Base-by-base conservation (phyloP, 176 grass and related monocot species). In the Bromus sterilis region DNA sequence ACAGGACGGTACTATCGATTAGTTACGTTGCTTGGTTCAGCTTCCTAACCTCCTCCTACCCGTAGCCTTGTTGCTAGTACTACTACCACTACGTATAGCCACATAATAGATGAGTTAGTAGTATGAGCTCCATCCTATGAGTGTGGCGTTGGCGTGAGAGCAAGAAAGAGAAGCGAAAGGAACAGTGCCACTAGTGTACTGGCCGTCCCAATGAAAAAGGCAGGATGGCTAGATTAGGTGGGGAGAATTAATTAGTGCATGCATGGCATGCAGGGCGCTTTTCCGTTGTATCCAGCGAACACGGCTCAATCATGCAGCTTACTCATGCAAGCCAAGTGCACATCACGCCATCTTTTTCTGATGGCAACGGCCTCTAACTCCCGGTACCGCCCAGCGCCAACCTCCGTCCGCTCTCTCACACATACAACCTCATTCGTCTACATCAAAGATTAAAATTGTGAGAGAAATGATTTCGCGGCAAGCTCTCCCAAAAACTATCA, bases 251-350 rank as follows among this genome's bases (percentile, higher is more conserved):
- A 82, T 78, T 89, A 89, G 66, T 86, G 88, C 79, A 75, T 90
- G 88, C 88, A 90, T 83, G 88, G 79, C 40, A 61, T 28, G 70
- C 29, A 49, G 26, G 51, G 58, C 51, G 13, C 42, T 73, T 79
- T 72, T 60, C 11, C 77, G 60, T 61, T 75, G 75, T 25, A 63
- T 63, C 69, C 71, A 70, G 73, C 57, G 44, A 78, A 60, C 44
- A 42, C 36, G 23, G 32, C 66, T 82, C 82, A 88, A 91, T 91
- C 82, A 91, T 91, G 78, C 85, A 78, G 53, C 33, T 81, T 77
- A 78, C 78, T 77, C 68, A 84, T 71, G 81, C 77, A 91, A 85
- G 86, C 46, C 85, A 85, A 88, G 85, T 82, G 82, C 78, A 60
- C 77, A 40, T 85, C 86, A 88, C 82, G 78, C 80, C 84, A 84